Evolutionary conservation across 495 filamentous ascomycete genomes (phyloP), one percentile per base, ranked within the genome.

Genomic region (Apodospora peruviana): DNA sequence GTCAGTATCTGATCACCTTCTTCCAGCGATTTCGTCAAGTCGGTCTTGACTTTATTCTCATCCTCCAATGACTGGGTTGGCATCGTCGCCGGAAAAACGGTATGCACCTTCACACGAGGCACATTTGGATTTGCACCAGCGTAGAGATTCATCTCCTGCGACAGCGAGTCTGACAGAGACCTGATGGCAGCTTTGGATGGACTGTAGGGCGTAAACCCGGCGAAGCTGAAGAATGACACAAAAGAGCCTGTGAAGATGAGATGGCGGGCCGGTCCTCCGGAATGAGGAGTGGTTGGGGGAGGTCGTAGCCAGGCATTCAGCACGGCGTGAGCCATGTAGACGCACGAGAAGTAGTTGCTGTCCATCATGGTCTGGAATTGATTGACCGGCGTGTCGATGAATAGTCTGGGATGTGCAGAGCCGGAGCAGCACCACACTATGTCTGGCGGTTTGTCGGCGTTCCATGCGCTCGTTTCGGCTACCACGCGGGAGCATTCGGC

Each of bases 351-450:
- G 69, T 91, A 96, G 56, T 94, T 89, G 29, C 80, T 81, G 56
- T 88, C 83, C 79, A 94, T 90, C 66, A 90, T 86, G 43, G 75
- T 43, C 29, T 79, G 72, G 57, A 91, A 70, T 22, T 73, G 71
- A 22, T 81, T 66, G 2, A 80, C 52, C 5, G 79, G 70, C 2
- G 82, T 80, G 48, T 94, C 86, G 53, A 87, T 60, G 66, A 91
- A 93, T 47, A 88, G 81, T 0, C 75, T 69, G 0, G 90, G 88
- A 43, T 71, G 64, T 16, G 85, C 75, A 45, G 77, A 74, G 40
- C 88, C 88, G 20, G 85, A 84, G 58, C 84, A 88, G 55, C 86
- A 87, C 88, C 89, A 95, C 23, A 94, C 83, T 43, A 91, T 74
- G 50, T 94, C 88, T 0, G 89, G 90, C 4, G 80, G 71, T 3